Base-by-base conservation (phyloP, 2,329 filamentous ascomycete species). In the Furcasterigmium furcatum region DNA sequence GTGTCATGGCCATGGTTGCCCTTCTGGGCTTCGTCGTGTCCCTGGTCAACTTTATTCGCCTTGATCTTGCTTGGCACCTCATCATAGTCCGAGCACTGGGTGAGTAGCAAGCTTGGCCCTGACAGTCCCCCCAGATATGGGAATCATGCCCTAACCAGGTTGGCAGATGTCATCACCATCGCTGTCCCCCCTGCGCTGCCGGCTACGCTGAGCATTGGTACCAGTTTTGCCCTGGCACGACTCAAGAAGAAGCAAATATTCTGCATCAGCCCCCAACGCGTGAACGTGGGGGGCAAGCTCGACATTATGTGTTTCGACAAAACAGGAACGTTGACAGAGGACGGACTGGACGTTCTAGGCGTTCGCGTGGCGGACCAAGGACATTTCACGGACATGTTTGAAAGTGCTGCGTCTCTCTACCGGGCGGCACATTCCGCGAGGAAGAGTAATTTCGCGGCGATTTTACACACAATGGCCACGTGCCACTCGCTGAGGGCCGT, bases 301-400 rank as follows among this genome's bases (percentile, higher is more conserved):
- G 94, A 99, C 60, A 82, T 97, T 10, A 88, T 99, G 69, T 96
- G 92, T 66, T 99, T 99, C 53, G 94, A 99, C 69, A 99, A 99
- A 70, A 99, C 94, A 1, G 94, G 94, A n/a, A 99, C 94, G 0
- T 72, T 99, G 44, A 99, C 94, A 0, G 94, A 97, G 65, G 94
- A 99, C 63, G 94, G 94, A 0, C 71, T 99, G 35, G 95, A 99
- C 63, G 89, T 99, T 16, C 76, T 99, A 12, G 94, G 94, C 12
- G 83, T 96, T 18, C 83, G 90, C 27, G 82, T 94, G 7, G 89
- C 90, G 9, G 82, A 86, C 46, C 66, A 68, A 4, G 72, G 77
- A 34, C 68, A 79, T 44, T 95, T 97, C 57, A 85, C 84, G 43
- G 88, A 94, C 16, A 75, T 96, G 4, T 35, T 36, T 7, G 41